Evolutionary conservation across 305 asterid species (phyloP).

Genomic region (Ajuga reptans): DNA sequence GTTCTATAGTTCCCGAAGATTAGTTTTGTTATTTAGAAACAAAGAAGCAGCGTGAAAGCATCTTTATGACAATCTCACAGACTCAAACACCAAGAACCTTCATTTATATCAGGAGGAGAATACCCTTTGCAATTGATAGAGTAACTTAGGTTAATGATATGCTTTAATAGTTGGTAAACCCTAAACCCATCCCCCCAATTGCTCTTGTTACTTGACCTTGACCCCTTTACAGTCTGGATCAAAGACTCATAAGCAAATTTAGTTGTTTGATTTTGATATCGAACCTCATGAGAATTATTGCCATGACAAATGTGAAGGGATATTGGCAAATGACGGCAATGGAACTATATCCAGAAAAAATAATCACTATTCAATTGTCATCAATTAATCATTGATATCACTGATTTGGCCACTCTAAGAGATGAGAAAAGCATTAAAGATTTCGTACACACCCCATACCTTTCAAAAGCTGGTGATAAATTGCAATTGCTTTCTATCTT

Average conservation of each 20-base stretch:
- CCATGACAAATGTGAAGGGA: not conserved
- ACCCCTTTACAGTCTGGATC: no score
- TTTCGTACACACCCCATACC: not conserved
- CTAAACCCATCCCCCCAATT: no score
- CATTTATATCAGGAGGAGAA: not conserved
- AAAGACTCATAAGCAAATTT: not conserved
- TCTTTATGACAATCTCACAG: not conserved
- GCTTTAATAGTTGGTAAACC: no score
- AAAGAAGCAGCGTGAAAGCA: not conserved
- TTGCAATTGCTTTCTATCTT: not conserved
- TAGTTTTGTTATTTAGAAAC: not conserved
- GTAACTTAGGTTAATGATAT: no score
- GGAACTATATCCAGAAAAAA: not conserved
- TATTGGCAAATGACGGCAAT: not conserved
- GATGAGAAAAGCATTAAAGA: not conserved
- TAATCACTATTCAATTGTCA: not conserved
- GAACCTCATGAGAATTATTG: not conserved
- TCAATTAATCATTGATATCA: not conserved
- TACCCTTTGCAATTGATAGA: not conserved
- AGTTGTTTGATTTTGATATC: not conserved
- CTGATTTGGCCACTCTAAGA: not conserved
- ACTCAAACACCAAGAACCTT: not conserved
- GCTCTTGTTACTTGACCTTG: no score
- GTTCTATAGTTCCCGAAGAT: not conserved
- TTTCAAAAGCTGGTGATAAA: not conserved